These are phyloP conservation scores for Pharnaceum exiguum DNA, from an alignment of 148 eudicot species.

Conservation along the genomic window DNA sequence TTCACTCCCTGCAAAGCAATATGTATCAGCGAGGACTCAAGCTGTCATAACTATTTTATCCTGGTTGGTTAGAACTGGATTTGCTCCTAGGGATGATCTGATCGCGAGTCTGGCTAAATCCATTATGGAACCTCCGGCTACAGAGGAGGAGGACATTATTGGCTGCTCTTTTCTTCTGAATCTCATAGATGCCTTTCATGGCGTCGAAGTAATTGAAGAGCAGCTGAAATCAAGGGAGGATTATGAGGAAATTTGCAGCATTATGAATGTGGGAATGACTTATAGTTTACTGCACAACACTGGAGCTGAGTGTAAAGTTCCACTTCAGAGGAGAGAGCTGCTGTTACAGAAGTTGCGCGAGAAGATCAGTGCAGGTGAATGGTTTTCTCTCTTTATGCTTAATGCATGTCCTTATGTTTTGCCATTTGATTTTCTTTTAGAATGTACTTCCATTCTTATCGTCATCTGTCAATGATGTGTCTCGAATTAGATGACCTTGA, in stretches of 20 bases:
- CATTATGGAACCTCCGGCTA: slow-evolving; percentile 86
- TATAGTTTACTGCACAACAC: slow-evolving; percentile 80
- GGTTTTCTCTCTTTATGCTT: background rate
- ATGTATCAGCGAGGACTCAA: slow-evolving; percentile 51
- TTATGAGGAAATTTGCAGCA: slow-evolving; percentile 73
- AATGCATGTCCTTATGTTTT: background rate
- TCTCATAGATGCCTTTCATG: slow-evolving; percentile 82
- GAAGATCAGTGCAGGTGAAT: slow-evolving; percentile 72
- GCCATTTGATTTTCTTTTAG: background rate
- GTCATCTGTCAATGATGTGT: slow-evolving; percentile 9
- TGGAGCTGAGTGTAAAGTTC: slow-evolving; percentile 48
- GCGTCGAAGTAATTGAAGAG: slow-evolving; percentile 90
- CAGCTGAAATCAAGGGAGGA: slow-evolving; percentile 68
- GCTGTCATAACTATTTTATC: slow-evolving; percentile 64
- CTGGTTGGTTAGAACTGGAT: slow-evolving; percentile 83
- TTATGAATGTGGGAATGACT: slow-evolving; percentile 93
- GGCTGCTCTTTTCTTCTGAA: slow-evolving; percentile 88
- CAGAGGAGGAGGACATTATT: slow-evolving; percentile 78
- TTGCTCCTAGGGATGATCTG: slow-evolving; percentile 85
- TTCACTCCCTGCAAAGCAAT: slow-evolving; percentile 39
- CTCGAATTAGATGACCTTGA: slow-evolving; percentile 61
- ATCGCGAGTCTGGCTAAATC: slow-evolving; percentile 74
- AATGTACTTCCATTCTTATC: background rate
- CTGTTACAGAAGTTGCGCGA: slow-evolving; percentile 59
- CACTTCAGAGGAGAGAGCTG: slow-evolving; percentile 74